Evolutionary conservation across 352 stramenopile genomes (phyloP).

Genomic region (Phytophthora cryptogea): DNA sequence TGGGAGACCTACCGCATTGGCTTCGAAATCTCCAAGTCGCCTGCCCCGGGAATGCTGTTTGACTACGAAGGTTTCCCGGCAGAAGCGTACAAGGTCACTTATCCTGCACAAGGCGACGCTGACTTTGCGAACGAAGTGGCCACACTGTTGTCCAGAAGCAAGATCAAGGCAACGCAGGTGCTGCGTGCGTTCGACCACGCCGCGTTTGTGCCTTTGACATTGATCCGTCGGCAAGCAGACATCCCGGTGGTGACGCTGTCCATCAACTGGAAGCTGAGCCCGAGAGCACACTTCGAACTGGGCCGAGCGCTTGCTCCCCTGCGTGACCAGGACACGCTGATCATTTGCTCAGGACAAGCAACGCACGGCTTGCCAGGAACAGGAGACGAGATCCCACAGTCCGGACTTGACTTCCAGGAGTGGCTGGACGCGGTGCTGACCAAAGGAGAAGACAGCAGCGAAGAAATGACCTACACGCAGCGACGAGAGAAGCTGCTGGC

Average conservation of each 20-base stretch:
- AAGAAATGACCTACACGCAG: constrained; percentile 33
- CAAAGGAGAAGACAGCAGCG: constrained; percentile 12
- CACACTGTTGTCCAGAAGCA: constrained; percentile 50
- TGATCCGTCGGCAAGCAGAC: constrained; percentile 83
- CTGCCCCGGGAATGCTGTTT: constrained; percentile 69
- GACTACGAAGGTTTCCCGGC: constrained; percentile 90
- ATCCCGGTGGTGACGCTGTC: constrained; percentile 89
- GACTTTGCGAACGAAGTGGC: constrained; percentile 72
- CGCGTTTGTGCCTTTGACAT: constrained; percentile 86
- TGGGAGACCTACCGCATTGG: constrained; percentile 67
- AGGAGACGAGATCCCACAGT: constrained; percentile 19
- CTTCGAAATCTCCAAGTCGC: constrained; percentile 64
- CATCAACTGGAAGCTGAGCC: constrained; percentile 61
- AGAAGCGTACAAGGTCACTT: constrained; percentile 83
- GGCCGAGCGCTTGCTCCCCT: constrained; percentile 65
- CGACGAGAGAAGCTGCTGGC: constrained; percentile 41
- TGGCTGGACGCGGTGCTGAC: constrained; percentile 49
- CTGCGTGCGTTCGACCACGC: constrained; percentile 89
- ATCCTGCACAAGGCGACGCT: constrained; percentile 67
- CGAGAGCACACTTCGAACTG: constrained; percentile 63
- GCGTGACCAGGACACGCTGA: constrained; percentile 76
- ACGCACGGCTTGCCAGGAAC: constrained; percentile 35
- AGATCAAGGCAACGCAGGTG: constrained; percentile 54
- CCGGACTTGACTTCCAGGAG: constrained; percentile 42
- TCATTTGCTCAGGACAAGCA: constrained; percentile 81